Percentiles rank a stretch among this genome's conserved stretches.
phyloP scores from a whole-genome alignment of 805 yeast genomes.

The Soucietia sequanensis region DNA sequence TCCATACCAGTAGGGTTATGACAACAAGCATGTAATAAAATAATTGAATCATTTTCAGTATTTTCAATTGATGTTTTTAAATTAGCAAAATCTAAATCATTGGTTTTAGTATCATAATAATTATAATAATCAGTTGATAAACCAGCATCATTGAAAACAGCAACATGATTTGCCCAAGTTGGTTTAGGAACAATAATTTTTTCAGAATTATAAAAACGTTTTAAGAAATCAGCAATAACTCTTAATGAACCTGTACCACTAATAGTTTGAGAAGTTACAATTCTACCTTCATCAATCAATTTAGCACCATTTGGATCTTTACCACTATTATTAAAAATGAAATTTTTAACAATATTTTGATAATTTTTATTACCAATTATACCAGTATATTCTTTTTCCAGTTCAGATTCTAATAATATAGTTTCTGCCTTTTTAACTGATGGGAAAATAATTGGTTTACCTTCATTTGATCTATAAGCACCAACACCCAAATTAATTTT shows the following conservation, averaged over 20 bases:
- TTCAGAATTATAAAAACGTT: constrained; percentile 53
- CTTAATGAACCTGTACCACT: constrained; percentile 96
- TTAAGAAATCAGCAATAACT: constrained; percentile 76
- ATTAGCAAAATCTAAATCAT: constrained; percentile 63
- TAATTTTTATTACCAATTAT: constrained; percentile 76
- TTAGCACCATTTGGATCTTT: constrained; percentile 54
- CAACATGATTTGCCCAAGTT: constrained; percentile 92
- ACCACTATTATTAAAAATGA: constrained; percentile 63
- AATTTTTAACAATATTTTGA: constrained; percentile 63
- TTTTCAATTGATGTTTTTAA: constrained; percentile 56
- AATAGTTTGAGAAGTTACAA: constrained; percentile 83
- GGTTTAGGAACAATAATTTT: constrained; percentile 78
- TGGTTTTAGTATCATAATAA: constrained; percentile 64
- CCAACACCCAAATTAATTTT: constrained; percentile 78
- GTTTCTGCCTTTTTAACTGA: constrained; percentile 67
- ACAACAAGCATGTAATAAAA: constrained; percentile 90
- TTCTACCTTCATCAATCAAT: constrained; percentile 58
- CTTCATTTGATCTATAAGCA: constrained; percentile 87
- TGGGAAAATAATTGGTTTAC: constrained; percentile 87
- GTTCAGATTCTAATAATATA: constrained; percentile 44
- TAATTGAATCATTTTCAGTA: constrained; percentile 59
- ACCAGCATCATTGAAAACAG: constrained; percentile 76
- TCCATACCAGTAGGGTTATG: constrained; percentile 98
- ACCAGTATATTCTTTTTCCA: constrained; percentile 82
- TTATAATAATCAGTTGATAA: constrained; percentile 60